Evolutionary conservation across 2,329 filamentous ascomycete genomes (phyloP).

Genomic region (Neocucurbitaria cava): DNA sequence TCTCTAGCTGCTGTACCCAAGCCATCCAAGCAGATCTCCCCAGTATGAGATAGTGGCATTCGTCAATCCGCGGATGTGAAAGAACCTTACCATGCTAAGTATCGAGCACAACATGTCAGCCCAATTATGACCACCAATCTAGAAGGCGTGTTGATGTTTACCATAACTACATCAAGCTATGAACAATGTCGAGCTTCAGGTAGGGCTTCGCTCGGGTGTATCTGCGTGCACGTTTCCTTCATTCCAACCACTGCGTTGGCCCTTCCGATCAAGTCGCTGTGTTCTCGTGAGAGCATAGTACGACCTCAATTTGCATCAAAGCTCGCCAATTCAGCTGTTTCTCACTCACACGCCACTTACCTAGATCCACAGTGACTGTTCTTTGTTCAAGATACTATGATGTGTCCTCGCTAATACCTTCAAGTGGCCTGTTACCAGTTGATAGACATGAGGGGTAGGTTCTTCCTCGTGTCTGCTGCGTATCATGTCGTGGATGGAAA

Average conservation of each 20-base stretch:
- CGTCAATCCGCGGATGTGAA: background rate
- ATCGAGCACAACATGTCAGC: background rate
- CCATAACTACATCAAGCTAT: background rate
- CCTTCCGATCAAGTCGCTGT: background rate
- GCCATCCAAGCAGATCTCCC: background rate
- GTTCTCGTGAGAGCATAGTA: background rate
- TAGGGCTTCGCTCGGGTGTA: background rate
- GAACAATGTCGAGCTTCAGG: background rate
- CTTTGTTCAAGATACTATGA: conserved; percentile 6
- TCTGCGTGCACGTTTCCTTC: background rate
- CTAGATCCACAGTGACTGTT: conserved; percentile 3
- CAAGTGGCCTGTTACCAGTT: conserved; percentile 2
- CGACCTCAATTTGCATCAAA: conserved; percentile 7
- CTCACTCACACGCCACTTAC: background rate
- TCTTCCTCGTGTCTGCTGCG: conserved; percentile 11
- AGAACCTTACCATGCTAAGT: background rate
- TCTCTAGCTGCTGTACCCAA: background rate
- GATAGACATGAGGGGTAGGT: conserved; percentile 7
- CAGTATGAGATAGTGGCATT: background rate
- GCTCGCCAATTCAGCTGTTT: background rate
- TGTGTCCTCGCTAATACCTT: conserved; percentile 8
- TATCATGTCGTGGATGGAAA: conserved; percentile 1
- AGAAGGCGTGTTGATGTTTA: background rate
- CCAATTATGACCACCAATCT: background rate
- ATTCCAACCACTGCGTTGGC: background rate